Percentiles rank a stretch among this genome's conserved stretches.
Evolutionary conservation across 441 rosid species (phyloP).

Genomic region (Isatis lusitanica): DNA sequence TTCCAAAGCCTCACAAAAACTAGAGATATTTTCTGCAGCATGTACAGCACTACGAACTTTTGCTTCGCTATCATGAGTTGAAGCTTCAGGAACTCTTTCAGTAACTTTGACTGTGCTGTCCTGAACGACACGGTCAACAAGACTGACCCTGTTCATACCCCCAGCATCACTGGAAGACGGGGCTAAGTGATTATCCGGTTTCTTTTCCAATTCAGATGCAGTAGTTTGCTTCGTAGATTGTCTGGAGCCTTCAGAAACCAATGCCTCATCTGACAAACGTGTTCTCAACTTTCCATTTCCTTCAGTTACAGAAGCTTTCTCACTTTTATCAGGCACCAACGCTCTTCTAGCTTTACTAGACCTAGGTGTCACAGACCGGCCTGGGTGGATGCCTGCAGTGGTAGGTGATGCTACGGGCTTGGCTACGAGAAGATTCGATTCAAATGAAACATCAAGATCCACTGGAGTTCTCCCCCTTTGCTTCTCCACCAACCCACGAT

Average conservation of each 20-base stretch:
- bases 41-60: conserved; percentile 15
- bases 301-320: conserved; percentile 37
- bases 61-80: conserved; percentile 17
- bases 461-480: conserved; percentile 58
- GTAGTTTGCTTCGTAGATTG: conserved; percentile 37
- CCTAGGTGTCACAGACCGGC: conserved; percentile 44
- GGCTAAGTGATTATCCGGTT: conserved; percentile 27
- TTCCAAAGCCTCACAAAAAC: conserved; percentile 38
- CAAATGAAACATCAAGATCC: conserved; percentile 84
- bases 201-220: conserved; percentile 36
- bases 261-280: conserved; percentile 31
- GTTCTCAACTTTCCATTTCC: conserved; percentile 31
- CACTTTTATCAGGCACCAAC: conserved; percentile 37
- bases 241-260: conserved; percentile 40
- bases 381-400: conserved; percentile 38
- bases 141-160: conserved; percentile 28
- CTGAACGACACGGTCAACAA: conserved; percentile 26
- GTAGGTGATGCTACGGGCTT: conserved; percentile 53
- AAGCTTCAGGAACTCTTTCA: conserved; percentile 18
- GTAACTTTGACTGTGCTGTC: conserved; percentile 7
- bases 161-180: conserved; percentile 33
- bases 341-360: conserved; percentile 55
- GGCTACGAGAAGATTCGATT: conserved; percentile 80
- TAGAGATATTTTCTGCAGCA: conserved; percentile 38
- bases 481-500: conserved; percentile 44